phyloP scores from a whole-genome alignment of 768 basidiomycete species.

The Thelephora ganbajun region DNA sequence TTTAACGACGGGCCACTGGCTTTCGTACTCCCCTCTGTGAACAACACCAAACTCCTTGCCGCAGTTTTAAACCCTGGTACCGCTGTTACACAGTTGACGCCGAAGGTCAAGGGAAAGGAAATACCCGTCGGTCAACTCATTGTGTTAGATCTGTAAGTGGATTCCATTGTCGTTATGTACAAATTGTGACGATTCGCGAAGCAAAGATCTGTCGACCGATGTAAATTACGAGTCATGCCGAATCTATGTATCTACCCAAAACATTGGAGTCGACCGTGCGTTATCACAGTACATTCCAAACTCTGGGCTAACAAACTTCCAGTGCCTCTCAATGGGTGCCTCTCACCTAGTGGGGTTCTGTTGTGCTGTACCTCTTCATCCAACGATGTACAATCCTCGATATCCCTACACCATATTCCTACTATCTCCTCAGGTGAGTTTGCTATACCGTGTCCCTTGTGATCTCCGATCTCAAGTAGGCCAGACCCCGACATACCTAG shows the following conservation, averaged over 20 bases:
- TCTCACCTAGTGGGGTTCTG: conserved; percentile 48
- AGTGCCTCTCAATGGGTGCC: conserved; percentile 44
- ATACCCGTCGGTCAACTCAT: conserved; percentile 31
- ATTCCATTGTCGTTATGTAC: neutral
- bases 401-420: conserved; percentile 11
- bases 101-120: conserved; percentile 21
- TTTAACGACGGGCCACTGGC: conserved; percentile 32
- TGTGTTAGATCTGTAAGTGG: conserved; percentile 40
- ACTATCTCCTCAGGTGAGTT: neutral
- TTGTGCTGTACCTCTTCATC: conserved; percentile 40
- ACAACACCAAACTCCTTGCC: conserved; percentile 24
- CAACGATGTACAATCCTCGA: conserved; percentile 5
- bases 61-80: conserved; percentile 28
- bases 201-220: conserved; percentile 39
- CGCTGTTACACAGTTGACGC: conserved; percentile 25
- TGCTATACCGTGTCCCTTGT: too few relatives aligned
- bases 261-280: conserved; percentile 28
- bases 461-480: neutral
- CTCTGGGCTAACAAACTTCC: neutral
- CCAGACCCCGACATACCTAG: neutral
- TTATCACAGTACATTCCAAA: neutral
- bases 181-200: conserved; percentile 12
- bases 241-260: conserved; percentile 28
- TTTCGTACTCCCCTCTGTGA: conserved; percentile 27
- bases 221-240: conserved; percentile 33